Base-by-base conservation (phyloP, 192 early-diverging fungal genomes). In the Spizellomyces punctatus region DNA sequence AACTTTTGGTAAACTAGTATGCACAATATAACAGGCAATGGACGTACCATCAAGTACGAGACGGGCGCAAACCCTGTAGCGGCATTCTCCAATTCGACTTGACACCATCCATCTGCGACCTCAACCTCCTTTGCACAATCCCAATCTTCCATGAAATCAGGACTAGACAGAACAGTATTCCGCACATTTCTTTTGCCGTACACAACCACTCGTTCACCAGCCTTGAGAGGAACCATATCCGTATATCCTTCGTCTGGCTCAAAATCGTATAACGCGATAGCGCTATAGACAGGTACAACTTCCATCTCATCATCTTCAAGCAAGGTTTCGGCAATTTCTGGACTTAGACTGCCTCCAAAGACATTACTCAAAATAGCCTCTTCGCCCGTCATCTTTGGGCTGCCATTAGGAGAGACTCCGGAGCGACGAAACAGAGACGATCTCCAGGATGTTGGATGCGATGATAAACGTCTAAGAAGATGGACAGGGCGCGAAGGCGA, bases 321-420 rank as follows among this genome's bases (percentile, higher is more conserved):
- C 8, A 73, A 58, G 10, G 64, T 19, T 41, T 73, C 72, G 0
- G 72, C 72, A 7, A 66, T 56, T 6, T 46, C 56, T 10, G 63
- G 63, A 14, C 50, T 14, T 0, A 73, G 64, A 0, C 54, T 5
- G 12, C 72, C 72, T 6, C 56, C 10, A 44, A 73, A 73, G 1
- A 73, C 72, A 49, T 65, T 66, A 19, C 63, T 42, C 46, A 73
- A 49, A 48, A 73, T 73, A 10, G 72, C 63, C 45, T 73, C 72
- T 46, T 73, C 72, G 19, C 49, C 56, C 0, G 72, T 73, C 16
- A 73, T 8, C 8, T 55, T 54, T 45, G 0, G 4, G 63, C 14
- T 43, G 1, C 45, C 63, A 46, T 9, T 12, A n/a, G 16, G 12
- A 46, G 63, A 6, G 22, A 21, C 41, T 27, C 12, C 52, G 8